A percentile compares a stretch with the other conserved stretches of the same genome.
Conservation (phyloP, 192 early-diverging fungal species). For the Backusella parvicylindrica region DNA sequence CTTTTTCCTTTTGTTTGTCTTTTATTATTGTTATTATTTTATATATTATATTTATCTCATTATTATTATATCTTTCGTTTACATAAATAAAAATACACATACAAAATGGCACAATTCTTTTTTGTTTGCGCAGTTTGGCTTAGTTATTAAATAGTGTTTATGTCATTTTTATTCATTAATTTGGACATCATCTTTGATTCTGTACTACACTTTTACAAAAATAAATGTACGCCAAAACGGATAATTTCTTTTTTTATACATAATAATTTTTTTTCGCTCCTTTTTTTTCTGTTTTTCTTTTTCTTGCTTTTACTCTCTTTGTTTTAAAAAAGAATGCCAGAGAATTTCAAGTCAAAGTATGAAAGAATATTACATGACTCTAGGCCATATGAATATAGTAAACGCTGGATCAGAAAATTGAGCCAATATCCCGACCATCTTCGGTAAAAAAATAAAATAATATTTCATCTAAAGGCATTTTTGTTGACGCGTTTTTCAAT, state of each 20-base stretch:
- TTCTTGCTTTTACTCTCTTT: neutral
- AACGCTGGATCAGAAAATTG: constrained; percentile 4
- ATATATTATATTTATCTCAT: neutral
- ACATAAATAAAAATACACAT: neutral
- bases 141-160: neutral
- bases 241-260: neutral
- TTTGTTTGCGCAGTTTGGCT: neutral
- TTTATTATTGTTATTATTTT: neutral
- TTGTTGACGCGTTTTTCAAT: neutral
- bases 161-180: neutral
- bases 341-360: neutral
- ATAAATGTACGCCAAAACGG: neutral
- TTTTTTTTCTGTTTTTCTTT: neutral
- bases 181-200: neutral
- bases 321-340: neutral
- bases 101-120: neutral
- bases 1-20: neutral
- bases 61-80: neutral
- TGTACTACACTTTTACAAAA: neutral
- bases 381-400: neutral
- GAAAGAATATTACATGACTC: constrained; percentile 6
- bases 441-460: constrained; percentile 14
- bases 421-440: constrained; percentile 19
- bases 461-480: neutral
- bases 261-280: neutral